Conservation (phyloP, 192 early-diverging fungal genomes). For the Backusella luteola region DNA sequence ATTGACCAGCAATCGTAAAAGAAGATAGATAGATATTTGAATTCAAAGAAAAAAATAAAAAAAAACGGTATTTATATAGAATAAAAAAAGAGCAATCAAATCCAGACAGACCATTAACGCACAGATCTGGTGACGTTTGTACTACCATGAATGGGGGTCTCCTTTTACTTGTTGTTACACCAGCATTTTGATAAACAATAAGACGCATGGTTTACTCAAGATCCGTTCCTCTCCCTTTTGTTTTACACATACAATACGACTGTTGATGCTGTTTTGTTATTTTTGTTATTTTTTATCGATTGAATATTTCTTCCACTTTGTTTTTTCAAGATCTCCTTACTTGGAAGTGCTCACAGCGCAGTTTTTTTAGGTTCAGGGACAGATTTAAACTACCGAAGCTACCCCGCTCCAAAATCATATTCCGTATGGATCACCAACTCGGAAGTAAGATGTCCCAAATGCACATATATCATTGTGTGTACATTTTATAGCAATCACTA, state of each 20-base stretch:
- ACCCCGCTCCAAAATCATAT: background rate
- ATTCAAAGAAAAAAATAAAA: background rate
- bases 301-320: background rate
- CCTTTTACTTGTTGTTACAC: background rate
- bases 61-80: background rate
- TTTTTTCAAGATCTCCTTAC: background rate
- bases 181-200: background rate
- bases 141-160: background rate
- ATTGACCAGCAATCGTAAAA: slow-evolving; percentile 15
- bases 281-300: background rate
- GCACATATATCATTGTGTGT: background rate
- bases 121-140: slow-evolving; percentile 9
- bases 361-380: background rate
- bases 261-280: background rate
- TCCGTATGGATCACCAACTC: background rate
- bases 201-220: background rate
- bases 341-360: background rate
- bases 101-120: background rate
- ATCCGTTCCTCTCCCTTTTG: background rate
- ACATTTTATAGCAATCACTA: background rate
- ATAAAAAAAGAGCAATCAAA: background rate
- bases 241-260: background rate
- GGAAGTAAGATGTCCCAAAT: background rate
- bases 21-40: background rate
- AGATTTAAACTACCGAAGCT: background rate